Evolutionary conservation across 768 basidiomycete species (phyloP).

Genomic region (Suillus bovinus): DNA sequence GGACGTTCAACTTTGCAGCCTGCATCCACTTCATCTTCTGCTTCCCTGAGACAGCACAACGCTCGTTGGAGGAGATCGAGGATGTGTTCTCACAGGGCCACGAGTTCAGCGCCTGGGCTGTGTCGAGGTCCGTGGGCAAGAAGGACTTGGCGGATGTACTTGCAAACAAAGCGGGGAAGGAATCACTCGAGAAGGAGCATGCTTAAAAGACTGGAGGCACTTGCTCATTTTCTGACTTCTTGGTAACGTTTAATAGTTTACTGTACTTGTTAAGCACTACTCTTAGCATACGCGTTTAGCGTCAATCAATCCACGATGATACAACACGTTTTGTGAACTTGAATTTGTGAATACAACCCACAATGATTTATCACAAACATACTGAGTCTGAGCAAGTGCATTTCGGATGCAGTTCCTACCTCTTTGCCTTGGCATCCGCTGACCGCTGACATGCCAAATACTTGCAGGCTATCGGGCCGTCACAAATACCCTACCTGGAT

Average conservation of each 20-base stretch:
- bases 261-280: conserved; percentile 7
- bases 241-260: conserved; percentile 6
- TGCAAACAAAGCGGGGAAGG: conserved; percentile 15
- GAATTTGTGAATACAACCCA: background rate
- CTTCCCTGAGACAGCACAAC: conserved; percentile 76
- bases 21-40: conserved; percentile 75
- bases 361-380: background rate
- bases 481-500: background rate
- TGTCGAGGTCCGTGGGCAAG: conserved; percentile 60
- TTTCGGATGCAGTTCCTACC: background rate
- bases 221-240: background rate
- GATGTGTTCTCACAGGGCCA: conserved; percentile 74
- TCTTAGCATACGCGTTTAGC: background rate
- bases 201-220: background rate
- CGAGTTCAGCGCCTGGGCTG: conserved; percentile 69
- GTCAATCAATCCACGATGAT: background rate
- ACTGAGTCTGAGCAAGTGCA: background rate
- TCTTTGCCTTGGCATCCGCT: background rate
- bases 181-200: conserved; percentile 7
- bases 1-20: conserved; percentile 72
- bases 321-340: background rate
- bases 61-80: conserved; percentile 78
- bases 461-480: background rate
- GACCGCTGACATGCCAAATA: background rate
- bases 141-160: conserved; percentile 57